phyloP scores from a whole-genome alignment of 371 early-diverging fungal genomes.

The Apophysomyces sp. region DNA sequence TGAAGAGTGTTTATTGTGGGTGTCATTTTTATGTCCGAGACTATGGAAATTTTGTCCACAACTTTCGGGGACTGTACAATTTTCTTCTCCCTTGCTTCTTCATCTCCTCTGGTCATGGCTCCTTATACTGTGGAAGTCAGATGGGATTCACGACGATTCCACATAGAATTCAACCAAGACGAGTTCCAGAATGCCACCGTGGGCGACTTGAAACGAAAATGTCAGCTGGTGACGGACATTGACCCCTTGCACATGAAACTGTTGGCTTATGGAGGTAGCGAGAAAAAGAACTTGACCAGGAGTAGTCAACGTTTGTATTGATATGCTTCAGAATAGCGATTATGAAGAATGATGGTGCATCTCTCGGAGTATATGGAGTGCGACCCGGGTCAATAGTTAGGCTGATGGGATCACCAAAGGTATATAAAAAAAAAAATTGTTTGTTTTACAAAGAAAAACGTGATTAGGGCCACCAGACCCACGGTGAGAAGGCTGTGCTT shows the following conservation, averaged over 20 bases:
- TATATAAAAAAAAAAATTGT: not conserved
- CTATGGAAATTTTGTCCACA: too few relatives aligned
- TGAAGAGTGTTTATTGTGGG: not conserved
- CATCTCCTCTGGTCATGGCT: not conserved
- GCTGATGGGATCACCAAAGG: conserved; percentile 10
- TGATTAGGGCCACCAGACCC: not conserved
- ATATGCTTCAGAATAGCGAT: conserved; percentile 10
- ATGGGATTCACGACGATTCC: conserved; percentile 29
- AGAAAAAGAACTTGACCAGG: not conserved
- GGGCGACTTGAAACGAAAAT: conserved; percentile 25
- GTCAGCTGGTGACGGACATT: conserved; percentile 28
- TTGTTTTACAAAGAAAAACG: not conserved
- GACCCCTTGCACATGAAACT: conserved; percentile 20
- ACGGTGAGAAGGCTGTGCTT: conserved; percentile 7
- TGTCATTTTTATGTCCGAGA: too few relatives aligned
- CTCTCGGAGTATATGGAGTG: conserved; percentile 15
- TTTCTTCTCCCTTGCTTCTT: not conserved
- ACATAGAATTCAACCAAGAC: conserved; percentile 21
- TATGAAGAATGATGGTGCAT: conserved; percentile 20
- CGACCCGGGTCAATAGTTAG: conserved; percentile 15
- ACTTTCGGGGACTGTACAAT: not conserved
- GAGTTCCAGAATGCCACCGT: conserved; percentile 26
- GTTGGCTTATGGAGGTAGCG: conserved; percentile 41
- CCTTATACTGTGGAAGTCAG: conserved; percentile 16
- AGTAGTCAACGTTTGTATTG: not conserved